phyloP scores from a whole-genome alignment of 2,329 filamentous ascomycete genomes.

The Fusarium floridanum region DNA sequence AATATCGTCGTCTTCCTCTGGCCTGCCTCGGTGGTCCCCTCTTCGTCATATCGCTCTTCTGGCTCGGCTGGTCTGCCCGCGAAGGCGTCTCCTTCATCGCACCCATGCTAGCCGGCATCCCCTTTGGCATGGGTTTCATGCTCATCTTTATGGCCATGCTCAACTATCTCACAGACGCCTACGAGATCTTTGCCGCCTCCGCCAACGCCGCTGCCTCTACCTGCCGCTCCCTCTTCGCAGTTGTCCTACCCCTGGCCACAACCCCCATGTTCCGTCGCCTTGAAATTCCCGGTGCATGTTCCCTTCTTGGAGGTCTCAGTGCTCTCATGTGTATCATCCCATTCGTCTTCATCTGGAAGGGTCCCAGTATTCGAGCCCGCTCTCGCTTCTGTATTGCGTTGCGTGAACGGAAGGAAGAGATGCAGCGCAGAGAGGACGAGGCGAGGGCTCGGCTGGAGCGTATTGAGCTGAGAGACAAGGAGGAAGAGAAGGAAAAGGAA shows the following conservation, averaged over 20 bases:
- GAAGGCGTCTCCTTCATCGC: conserved; percentile 63
- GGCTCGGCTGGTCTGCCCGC: conserved; percentile 71
- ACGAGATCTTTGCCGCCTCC: conserved; percentile 75
- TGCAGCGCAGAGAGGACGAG: conserved; percentile 56
- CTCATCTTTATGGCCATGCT: conserved; percentile 74
- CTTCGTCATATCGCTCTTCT: conserved; percentile 68
- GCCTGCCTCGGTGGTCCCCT: conserved; percentile 78
- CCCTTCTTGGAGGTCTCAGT: conserved; percentile 64
- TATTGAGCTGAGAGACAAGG: conserved; percentile 38
- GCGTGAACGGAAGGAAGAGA: conserved; percentile 62
- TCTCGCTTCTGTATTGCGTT: conserved; percentile 74
- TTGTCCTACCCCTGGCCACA: conserved; percentile 72
- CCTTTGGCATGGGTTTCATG: conserved; percentile 72
- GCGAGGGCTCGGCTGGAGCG: conserved; percentile 48
- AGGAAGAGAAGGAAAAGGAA: conserved; percentile 31
- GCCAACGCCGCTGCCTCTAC: conserved; percentile 88
- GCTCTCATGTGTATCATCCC: conserved; percentile 64
- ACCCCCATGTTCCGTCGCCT: conserved; percentile 62
- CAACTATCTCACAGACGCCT: conserved; percentile 77
- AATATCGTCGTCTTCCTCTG: conserved; percentile 78
- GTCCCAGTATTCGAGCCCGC: conserved; percentile 65
- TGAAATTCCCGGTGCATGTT: conserved; percentile 64
- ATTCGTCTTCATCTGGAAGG: conserved; percentile 68
- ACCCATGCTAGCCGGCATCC: conserved; percentile 71
- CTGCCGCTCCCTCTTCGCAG: conserved; percentile 94